These are phyloP conservation scores for Aspergillus aculeatus DNA, from an alignment of 2,329 filamentous ascomycete species.

Conservation along the genomic window DNA sequence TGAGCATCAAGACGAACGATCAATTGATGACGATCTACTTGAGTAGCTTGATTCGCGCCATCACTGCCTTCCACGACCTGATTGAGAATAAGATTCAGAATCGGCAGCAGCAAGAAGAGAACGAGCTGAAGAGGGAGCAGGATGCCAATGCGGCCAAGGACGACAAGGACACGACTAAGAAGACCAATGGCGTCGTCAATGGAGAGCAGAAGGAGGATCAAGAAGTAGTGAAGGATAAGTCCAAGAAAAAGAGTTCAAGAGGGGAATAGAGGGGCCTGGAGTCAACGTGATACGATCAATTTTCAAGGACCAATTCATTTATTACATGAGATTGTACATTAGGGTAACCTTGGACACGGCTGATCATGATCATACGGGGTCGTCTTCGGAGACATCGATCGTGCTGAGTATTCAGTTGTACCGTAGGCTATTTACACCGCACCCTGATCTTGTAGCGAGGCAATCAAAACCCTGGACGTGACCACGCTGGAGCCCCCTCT, in stretches of 20 bases:
- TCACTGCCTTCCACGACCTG: constrained; percentile 97
- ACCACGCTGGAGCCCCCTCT: no score
- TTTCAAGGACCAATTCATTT: constrained; percentile 23
- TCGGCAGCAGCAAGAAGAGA: constrained; percentile 92
- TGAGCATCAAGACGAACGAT: constrained; percentile 99
- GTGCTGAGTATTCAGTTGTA: not conserved
- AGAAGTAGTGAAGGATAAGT: constrained; percentile 58
- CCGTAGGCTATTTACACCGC: not conserved
- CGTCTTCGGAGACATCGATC: not conserved
- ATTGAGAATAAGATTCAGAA: constrained; percentile 99
- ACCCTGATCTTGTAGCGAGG: not conserved
- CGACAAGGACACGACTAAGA: constrained; percentile 59
- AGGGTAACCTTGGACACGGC: constrained; percentile 6
- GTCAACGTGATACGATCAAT: constrained; percentile 28
- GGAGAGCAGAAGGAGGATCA: constrained; percentile 58
- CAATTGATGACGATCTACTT: constrained; percentile 98
- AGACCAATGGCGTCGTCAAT: constrained; percentile 45
- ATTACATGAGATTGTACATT: constrained; percentile 29
- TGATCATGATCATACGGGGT: not conserved
- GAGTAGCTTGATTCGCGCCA: constrained; percentile 92
- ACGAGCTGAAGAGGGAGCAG: constrained; percentile 75
- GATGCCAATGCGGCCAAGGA: constrained; percentile 64
- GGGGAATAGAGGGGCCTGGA: constrained; percentile 12
- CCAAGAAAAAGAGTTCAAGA: constrained; percentile 53
- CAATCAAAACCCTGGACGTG: not conserved